Conservation (phyloP, 2,329 filamentous ascomycete species). For the Penicillium concentricum region DNA sequence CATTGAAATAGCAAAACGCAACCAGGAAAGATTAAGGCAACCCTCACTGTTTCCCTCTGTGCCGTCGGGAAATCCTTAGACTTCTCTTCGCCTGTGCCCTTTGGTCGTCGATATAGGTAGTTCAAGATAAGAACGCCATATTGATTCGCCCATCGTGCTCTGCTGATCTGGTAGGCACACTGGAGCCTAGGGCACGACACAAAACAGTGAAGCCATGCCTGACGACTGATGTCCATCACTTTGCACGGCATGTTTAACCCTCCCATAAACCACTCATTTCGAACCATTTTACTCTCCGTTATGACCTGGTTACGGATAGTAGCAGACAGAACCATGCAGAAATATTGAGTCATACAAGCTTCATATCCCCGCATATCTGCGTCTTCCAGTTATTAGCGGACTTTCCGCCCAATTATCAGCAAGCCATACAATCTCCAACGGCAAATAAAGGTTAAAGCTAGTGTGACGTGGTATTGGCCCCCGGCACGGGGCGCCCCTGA, state of each 20-base stretch:
- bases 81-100: neutral
- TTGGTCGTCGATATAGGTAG: neutral
- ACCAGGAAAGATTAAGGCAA: slow-evolving; percentile 75
- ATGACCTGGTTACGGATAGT: neutral
- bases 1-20: slow-evolving; percentile 75
- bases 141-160: neutral
- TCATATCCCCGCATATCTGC: neutral
- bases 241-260: neutral
- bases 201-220: neutral
- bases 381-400: neutral
- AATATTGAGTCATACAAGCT: neutral
- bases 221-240: neutral
- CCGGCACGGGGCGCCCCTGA: neutral
- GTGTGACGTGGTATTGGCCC: neutral
- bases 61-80: slow-evolving; percentile 57
- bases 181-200: neutral
- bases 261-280: neutral
- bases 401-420: neutral
- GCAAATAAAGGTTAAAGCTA: neutral
- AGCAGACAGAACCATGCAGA: neutral
- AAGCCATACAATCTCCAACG: neutral
- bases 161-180: neutral
- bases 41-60: slow-evolving; percentile 82
- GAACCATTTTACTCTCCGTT: neutral
- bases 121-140: neutral